Evolutionary conservation across 176 grass and related monocot species (phyloP).

Genomic region (Oryza glaberrima): DNA sequence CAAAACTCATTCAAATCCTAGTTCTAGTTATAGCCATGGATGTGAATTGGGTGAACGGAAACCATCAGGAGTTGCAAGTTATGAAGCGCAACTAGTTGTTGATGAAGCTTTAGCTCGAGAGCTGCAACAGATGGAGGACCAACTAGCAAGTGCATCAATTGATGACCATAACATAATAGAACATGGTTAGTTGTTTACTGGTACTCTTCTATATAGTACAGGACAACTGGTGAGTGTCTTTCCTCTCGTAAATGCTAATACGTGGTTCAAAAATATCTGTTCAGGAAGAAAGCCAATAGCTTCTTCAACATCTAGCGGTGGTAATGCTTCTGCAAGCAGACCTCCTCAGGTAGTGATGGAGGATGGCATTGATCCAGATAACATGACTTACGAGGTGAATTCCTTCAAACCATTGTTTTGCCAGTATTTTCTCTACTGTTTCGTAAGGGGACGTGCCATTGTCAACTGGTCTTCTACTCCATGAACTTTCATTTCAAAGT

Average conservation of each 20-base stretch:
- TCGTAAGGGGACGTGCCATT: constrained; percentile 1
- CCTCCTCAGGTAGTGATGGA: constrained; percentile 57
- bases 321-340: constrained; percentile 32
- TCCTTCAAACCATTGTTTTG: constrained; percentile 26
- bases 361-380: constrained; percentile 75
- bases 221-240: constrained; percentile 6
- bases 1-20: constrained; percentile 45
- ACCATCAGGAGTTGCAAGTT: constrained; percentile 36
- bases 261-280: constrained; percentile 34
- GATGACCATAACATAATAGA: constrained; percentile 21
- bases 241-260: constrained; percentile 10
- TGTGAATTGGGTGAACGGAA: constrained; percentile 22
- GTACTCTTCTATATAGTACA: background rate
- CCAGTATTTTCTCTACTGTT: constrained; percentile 18
- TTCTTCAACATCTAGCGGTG: constrained; percentile 34
- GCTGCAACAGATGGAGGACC: constrained; percentile 64
- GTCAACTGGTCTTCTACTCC: constrained; percentile 24
- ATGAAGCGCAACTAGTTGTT: constrained; percentile 55
- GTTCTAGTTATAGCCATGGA: constrained; percentile 39
- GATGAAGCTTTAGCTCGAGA: constrained; percentile 91
- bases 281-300: constrained; percentile 52
- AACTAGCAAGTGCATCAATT: constrained; percentile 53
- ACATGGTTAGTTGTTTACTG: constrained; percentile 35
- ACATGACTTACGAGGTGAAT: constrained; percentile 92
- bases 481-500: background rate